Evolutionary conservation across 2,329 filamentous ascomycete genomes (phyloP), one percentile per base, ranked within the genome.

Genomic region (Coniochaeta pulveracea): DNA sequence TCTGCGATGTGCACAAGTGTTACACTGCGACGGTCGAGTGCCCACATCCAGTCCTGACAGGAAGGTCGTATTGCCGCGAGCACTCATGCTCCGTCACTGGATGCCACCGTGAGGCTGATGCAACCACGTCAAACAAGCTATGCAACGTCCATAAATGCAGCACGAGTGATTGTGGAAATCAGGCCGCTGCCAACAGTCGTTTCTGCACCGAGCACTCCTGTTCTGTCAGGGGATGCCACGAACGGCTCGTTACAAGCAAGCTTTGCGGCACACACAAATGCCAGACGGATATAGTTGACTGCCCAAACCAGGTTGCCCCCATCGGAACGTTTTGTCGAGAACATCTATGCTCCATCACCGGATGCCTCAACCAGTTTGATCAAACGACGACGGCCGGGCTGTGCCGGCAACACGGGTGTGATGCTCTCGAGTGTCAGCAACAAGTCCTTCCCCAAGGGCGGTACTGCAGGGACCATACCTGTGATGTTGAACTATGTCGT

Each of bases 161-260:
- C 7, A 17, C 21, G 30, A 18, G 10, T 8, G 9, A 9, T n/a
- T 24, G 22, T n/a, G 22, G 9, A 24, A 24, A 24, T n/a, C 22
- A n/a, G 9, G 22, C 22, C 22, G 22, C n/a, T n/a, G 22, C 25
- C 5, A 14, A 14, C 21, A 22, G 30, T 10, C 19, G 16, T 10
- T 33, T 25, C 30, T 33, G 30, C 30, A 22, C 18, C 12, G 30
- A 33, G 16, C 30, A 33, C 21, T 24, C 30, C 6, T 33, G 30
- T 9, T 14, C 10, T 6, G 30, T 17, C 10, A n/a, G 14, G 10
- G 30, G 19, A 8, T 33, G 30, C 21, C 2, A 9, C 3, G 30
- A 18, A n/a, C n/a, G 19, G 14, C 11, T 10, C 19, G 21, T 4
- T 19, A 25, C 30, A 12, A 7, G 16, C 30, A 31, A 6, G 28